Conservation (phyloP, 2,329 filamentous ascomycete species). For the Dissoconium aciculare region DNA sequence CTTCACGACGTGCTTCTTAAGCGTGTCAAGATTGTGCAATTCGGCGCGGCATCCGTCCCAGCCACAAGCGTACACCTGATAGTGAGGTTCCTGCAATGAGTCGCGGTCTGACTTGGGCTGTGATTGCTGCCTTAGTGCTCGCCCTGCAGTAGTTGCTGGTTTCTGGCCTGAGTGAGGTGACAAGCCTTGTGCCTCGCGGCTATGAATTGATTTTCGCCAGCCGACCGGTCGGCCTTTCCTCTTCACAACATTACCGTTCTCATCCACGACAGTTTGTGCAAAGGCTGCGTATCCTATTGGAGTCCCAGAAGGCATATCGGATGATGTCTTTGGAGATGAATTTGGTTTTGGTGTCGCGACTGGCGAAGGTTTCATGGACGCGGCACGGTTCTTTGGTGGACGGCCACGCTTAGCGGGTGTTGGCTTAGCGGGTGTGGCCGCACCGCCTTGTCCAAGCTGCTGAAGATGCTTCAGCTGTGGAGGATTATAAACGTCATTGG, state of each 20-base stretch:
- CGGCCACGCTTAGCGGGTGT: slow-evolving; percentile 2
- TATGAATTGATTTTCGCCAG: slow-evolving; percentile 35
- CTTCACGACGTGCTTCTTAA: slow-evolving; percentile 45
- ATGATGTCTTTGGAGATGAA: neutral
- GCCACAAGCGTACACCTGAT: slow-evolving; percentile 40
- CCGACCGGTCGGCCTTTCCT: slow-evolving; percentile 36
- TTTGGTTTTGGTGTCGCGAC: slow-evolving; percentile 1
- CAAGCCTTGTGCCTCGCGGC: slow-evolving; percentile 21
- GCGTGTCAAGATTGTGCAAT: slow-evolving; percentile 46
- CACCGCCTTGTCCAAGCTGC: neutral
- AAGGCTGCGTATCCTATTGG: slow-evolving; percentile 31
- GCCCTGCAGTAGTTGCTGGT: slow-evolving; percentile 4
- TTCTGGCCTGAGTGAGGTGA: slow-evolving; percentile 10
- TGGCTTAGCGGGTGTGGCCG: neutral
- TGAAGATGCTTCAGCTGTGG: no score
- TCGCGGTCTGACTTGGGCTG: slow-evolving; percentile 1
- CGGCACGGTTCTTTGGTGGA: slow-evolving; percentile 3
- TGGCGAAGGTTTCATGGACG: no score
- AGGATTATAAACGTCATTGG: no score
- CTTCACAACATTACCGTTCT: slow-evolving; percentile 22
- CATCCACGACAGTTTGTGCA: slow-evolving; percentile 18
- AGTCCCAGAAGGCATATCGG: slow-evolving; percentile 5
- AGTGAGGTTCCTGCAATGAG: slow-evolving; percentile 18
- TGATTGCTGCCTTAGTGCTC: slow-evolving; percentile 11
- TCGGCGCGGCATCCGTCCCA: slow-evolving; percentile 44